phyloP scores from a whole-genome alignment of 2,329 filamentous ascomycete genomes.

The Colletotrichum liaoningense region DNA sequence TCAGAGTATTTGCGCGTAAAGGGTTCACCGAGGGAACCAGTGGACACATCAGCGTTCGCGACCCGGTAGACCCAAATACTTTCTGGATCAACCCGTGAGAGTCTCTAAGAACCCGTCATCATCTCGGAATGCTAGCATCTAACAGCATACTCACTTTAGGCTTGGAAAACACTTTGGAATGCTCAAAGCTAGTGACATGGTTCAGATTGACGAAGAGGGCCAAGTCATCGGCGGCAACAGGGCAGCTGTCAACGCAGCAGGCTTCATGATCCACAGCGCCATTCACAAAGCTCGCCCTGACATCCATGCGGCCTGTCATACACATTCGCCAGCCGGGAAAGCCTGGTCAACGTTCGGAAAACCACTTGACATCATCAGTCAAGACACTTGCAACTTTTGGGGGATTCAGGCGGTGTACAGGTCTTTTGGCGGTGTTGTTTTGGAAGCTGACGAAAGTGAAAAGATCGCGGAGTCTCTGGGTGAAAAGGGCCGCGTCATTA shows the following conservation, averaged over 20 bases:
- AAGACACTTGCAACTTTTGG: slow-evolving; percentile 69
- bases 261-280: slow-evolving; percentile 72
- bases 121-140: too few species aligned
- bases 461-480: slow-evolving; percentile 70
- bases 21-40: slow-evolving; percentile 71
- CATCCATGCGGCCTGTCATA: slow-evolving; percentile 70
- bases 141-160: not conserved
- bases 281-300: slow-evolving; percentile 70
- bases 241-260: slow-evolving; percentile 67
- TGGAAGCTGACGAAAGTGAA: slow-evolving; percentile 69
- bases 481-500: slow-evolving; percentile 59
- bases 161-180: slow-evolving; percentile 71
- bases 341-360: slow-evolving; percentile 70
- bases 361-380: slow-evolving; percentile 71
- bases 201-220: slow-evolving; percentile 69
- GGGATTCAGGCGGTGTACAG: slow-evolving; percentile 68
- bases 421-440: slow-evolving; percentile 72
- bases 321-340: slow-evolving; percentile 68
- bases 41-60: slow-evolving; percentile 73
- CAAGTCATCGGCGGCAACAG: slow-evolving; percentile 70
- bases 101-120: not conserved
- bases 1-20: slow-evolving; percentile 58
- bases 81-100: slow-evolving; percentile 74
- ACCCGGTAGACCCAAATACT: slow-evolving; percentile 66
- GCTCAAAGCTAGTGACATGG: slow-evolving; percentile 71